Percentiles rank a stretch among this genome's conserved stretches.
phyloP scores from a whole-genome alignment of 768 basidiomycete genomes.

The Mycena sanguinolenta region DNA sequence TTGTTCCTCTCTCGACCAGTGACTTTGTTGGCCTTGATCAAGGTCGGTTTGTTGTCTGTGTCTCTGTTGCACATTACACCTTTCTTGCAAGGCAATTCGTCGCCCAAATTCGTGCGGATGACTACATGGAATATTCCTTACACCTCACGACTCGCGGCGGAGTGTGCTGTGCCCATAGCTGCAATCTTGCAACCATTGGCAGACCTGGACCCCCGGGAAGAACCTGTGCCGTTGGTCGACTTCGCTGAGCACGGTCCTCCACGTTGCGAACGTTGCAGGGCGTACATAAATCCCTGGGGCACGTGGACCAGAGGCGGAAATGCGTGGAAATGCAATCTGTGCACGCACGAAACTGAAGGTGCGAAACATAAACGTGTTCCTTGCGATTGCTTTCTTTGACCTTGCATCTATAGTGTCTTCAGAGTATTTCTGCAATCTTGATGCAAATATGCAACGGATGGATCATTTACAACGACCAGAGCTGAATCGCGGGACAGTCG shows the following conservation, averaged over 20 bases:
- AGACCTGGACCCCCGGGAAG: constrained; percentile 81
- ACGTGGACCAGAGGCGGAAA: constrained; percentile 85
- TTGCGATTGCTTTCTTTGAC: constrained; percentile 3
- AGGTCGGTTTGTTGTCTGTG: constrained; percentile 53
- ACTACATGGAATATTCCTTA: constrained; percentile 92
- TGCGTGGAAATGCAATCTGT: constrained; percentile 94
- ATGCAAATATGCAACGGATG: constrained; percentile 79
- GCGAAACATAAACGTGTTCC: constrained; percentile 42
- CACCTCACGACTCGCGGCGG: constrained; percentile 80
- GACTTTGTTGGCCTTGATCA: constrained; percentile 94
- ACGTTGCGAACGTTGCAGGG: constrained; percentile 87
- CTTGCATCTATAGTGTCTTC: constrained; percentile 66
- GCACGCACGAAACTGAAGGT: constrained; percentile 89
- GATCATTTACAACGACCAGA: constrained; percentile 90
- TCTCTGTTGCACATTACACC: background rate
- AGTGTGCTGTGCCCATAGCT: constrained; percentile 88
- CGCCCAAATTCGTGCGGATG: constrained; percentile 89
- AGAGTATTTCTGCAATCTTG: constrained; percentile 89
- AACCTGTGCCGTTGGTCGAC: constrained; percentile 83
- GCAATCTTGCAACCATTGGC: constrained; percentile 93
- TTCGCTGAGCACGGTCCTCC: constrained; percentile 81
- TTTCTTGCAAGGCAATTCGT: constrained; percentile 76
- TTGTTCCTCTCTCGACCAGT: constrained; percentile 87
- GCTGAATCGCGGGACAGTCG: constrained; percentile 90
- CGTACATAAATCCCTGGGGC: constrained; percentile 96